Percentiles rank a stretch among this genome's conserved stretches.
phyloP scores from a whole-genome alignment of 2,329 filamentous ascomycete genomes.

The Aspergillus glaucus region DNA sequence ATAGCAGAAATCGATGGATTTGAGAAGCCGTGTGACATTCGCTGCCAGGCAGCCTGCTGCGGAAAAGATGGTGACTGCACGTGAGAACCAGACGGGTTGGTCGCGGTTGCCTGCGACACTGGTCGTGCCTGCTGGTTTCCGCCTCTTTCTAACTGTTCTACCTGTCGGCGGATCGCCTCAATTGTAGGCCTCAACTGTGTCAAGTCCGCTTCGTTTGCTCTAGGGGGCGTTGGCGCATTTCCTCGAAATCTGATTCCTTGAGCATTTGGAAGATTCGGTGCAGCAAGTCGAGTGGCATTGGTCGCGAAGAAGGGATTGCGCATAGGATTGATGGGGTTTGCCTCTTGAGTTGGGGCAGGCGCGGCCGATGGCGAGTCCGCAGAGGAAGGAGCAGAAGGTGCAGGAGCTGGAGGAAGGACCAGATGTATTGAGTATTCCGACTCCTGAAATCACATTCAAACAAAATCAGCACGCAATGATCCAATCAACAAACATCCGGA shows the following conservation, averaged over 20 bases:
- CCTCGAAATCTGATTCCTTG: conserved; percentile 7
- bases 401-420: conserved; percentile 34
- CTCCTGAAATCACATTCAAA: conserved; percentile 11
- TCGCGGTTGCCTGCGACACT: conserved; percentile 2
- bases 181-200: conserved; percentile 16
- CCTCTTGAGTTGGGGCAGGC: conserved; percentile 1
- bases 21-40: conserved; percentile 1
- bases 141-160: conserved; percentile 12
- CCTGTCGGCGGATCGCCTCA: conserved; percentile 16
- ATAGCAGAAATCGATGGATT: conserved; percentile 1
- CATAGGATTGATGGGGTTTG: conserved; percentile 7
- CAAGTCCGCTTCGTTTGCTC: conserved; percentile 12
- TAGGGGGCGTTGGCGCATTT: not conserved
- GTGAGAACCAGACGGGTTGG: not conserved
- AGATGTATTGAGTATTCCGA: conserved; percentile 34
- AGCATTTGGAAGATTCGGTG: not conserved
- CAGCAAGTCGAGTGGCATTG: conserved; percentile 4
- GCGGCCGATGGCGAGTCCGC: conserved; percentile 3
- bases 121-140: conserved; percentile 1
- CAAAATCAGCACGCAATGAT: not conserved
- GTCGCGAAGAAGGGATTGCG: conserved; percentile 5
- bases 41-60: conserved; percentile 5
- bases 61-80: not conserved
- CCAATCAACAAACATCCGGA: not conserved
- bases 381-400: conserved; percentile 5